Percentiles rank a stretch among this genome's conserved stretches.
Conservation (phyloP, 2,329 filamentous ascomycete species). For the Rasamsonia emersonii region DNA sequence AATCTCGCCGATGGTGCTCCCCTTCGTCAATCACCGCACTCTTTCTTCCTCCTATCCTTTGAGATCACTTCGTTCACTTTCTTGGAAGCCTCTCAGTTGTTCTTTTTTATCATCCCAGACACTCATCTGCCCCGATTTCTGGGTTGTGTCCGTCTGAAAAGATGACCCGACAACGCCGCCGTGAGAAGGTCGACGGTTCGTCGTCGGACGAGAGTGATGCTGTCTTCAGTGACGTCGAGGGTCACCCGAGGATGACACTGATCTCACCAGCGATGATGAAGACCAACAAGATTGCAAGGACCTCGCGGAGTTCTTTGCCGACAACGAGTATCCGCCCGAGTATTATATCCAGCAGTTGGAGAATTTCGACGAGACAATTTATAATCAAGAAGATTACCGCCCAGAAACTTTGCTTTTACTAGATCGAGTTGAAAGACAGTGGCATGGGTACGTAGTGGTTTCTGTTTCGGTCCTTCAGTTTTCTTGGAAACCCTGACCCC, state of each 20-base stretch:
- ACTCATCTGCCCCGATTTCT: no score
- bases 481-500: not conserved
- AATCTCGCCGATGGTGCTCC: no score
- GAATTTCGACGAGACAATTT: slow-evolving; percentile 12
- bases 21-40: no score
- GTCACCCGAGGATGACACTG: slow-evolving; percentile 9
- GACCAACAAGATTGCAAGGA: slow-evolving; percentile 8
- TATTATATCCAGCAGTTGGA: slow-evolving; percentile 13
- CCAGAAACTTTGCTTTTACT: slow-evolving; percentile 12
- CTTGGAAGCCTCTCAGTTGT: no score
- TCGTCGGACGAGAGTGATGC: slow-evolving; percentile 9
- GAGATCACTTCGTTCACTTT: no score
- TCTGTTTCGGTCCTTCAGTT: no score
- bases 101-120: no score
- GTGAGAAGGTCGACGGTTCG: not conserved
- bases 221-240: slow-evolving; percentile 7
- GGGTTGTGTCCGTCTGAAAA: no score
- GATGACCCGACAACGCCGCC: no score
- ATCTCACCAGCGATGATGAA: slow-evolving; percentile 11
- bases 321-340: slow-evolving; percentile 12
- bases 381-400: slow-evolving; percentile 12
- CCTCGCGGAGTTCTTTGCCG: slow-evolving; percentile 10
- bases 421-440: slow-evolving; percentile 11
- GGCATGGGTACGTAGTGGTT: slow-evolving; percentile 10
- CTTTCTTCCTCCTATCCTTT: no score